Evolutionary conservation across 116 monocot species (phyloP).

Genomic region (Trichopus zeylanicus): DNA sequence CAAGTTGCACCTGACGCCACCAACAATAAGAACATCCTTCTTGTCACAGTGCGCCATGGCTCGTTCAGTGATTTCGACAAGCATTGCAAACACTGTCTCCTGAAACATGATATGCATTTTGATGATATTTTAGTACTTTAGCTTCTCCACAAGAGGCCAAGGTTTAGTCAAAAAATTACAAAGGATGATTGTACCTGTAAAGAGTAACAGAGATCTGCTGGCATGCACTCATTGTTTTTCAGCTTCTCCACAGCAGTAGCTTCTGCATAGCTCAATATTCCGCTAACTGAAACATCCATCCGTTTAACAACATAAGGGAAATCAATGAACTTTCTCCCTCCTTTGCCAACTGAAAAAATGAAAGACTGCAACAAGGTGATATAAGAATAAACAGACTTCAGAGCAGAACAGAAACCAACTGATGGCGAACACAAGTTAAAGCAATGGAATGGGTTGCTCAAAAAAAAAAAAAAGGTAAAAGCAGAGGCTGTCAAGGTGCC

Average conservation of each 20-base stretch:
- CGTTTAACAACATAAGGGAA: conserved; percentile 94
- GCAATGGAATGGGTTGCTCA: no score
- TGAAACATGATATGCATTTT: conserved; percentile 25
- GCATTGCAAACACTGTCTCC: conserved; percentile 98
- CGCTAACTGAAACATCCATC: conserved; percentile 99
- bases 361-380: not conserved
- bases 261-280: conserved; percentile 92
- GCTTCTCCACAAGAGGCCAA: no score
- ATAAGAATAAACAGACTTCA: not conserved
- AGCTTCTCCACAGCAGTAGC: conserved; percentile 81
- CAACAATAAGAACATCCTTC: conserved; percentile 94
- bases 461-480: no score
- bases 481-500: no score
- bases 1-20: conserved; percentile 91
- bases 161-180: no score
- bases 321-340: conserved; percentile 85
- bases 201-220: conserved; percentile 96
- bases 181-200: conserved; percentile 71
- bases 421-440: no score
- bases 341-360: conserved; percentile 64
- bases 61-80: conserved; percentile 92
- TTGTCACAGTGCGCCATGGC: conserved; percentile 97
- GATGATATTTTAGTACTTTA: no score
- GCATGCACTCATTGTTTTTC: conserved; percentile 84
- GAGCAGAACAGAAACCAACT: not conserved